Evolutionary conservation across 805 yeast genomes (phyloP).

Genomic region (Candida loeiensis): DNA sequence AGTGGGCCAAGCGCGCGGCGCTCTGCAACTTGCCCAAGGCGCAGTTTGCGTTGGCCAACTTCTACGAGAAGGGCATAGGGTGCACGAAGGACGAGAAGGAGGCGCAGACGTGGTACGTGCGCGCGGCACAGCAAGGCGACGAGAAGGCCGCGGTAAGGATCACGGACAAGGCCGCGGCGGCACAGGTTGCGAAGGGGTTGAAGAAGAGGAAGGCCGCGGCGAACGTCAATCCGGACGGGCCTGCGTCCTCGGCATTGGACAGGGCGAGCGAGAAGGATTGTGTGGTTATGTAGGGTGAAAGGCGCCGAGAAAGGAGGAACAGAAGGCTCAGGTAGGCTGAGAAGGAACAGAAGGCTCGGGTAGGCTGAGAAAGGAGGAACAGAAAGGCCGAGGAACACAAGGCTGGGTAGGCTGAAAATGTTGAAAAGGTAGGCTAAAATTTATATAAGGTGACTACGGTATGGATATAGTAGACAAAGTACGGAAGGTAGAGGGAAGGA

Average conservation of each 20-base stretch:
- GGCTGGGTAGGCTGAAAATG: too few species aligned
- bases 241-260: slow-evolving; percentile 7
- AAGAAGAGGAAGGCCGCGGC: slow-evolving; percentile 21
- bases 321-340: too few species aligned
- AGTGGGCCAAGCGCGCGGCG: slow-evolving; percentile 92
- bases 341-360: not conserved
- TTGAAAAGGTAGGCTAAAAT: too few species aligned
- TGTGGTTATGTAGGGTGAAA: slow-evolving; percentile 37
- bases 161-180: slow-evolving; percentile 27
- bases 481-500: too few species aligned
- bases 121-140: slow-evolving; percentile 61
- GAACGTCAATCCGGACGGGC: slow-evolving; percentile 8
- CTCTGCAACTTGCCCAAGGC: slow-evolving; percentile 71
- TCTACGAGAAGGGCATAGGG: slow-evolving; percentile 85
- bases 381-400: too few species aligned
- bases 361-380: too few species aligned
- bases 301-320: too few species aligned
- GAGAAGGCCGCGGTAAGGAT: slow-evolving; percentile 36
- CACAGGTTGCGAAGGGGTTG: slow-evolving; percentile 27
- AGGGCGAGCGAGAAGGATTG: slow-evolving; percentile 41
- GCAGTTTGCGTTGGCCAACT: slow-evolving; percentile 79
- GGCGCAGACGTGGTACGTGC: slow-evolving; percentile 71
- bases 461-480: too few species aligned
- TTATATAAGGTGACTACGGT: too few species aligned
- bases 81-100: slow-evolving; percentile 54